Evolutionary conservation across 768 basidiomycete genomes (phyloP), one percentile per base, ranked within the genome.

Genomic region (Udeniomyces megalosporus): DNA sequence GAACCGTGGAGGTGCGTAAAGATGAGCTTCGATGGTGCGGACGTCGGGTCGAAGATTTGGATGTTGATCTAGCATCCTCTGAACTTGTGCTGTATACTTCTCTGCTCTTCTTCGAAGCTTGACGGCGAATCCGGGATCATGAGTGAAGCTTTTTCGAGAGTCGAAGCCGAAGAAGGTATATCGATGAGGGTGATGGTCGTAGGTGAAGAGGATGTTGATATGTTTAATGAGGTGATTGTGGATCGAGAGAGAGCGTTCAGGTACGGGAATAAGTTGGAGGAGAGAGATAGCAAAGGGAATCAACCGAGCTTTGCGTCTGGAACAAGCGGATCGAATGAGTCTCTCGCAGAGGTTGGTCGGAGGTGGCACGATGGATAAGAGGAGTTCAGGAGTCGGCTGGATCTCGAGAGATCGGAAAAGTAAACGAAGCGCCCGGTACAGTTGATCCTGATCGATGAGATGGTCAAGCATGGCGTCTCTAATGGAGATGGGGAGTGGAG

Each of bases 201-300:
- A 50, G 51, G 53, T 42, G 54, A 53, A 22, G 49, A 20, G 20
- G 50, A 34, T 7, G 64, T 31, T 7, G 67, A 64, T 53, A 69
- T 71, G 20, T 77, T 74, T 28, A 75, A 73, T 0, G 70, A 78
- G 35, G 84, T 82, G 44, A 81, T 81, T 1, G 92, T 96, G 72
- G 91, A 89, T 4, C 75, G 95, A 17, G 87, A 84, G 68, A 92
- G 92, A 89, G 56, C 48, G 74, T 68, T 46, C 2, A 7, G 8
- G 0, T 10, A 2, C 24, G 55, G 2, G 15, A 20, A 11, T 8
- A 3, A 12, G 69, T 29, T 78, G 24, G 17, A 31, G 32, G 45
- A 22, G 44, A 15, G 32, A 58, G 46, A 15, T 62, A 58, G 42
- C 56, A 29, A 51, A 44, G 61, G 38, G 24, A 17, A 42, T 56